These are phyloP conservation scores for Herpetomonas samuelpessoai DNA, from an alignment of 208 protist species.

Conservation along the genomic window DNA sequence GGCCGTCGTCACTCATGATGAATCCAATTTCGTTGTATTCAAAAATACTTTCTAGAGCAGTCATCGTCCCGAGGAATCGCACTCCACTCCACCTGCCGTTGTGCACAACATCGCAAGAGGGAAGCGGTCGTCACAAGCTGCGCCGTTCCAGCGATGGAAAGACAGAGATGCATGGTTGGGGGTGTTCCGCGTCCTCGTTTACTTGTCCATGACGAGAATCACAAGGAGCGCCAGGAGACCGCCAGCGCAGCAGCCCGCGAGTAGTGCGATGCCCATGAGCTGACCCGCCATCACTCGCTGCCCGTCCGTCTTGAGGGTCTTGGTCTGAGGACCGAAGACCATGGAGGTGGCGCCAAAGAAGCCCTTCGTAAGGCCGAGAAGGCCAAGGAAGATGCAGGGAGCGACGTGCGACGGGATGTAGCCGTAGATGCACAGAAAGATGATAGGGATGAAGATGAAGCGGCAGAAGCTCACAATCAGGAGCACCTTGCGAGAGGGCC, in stretches of 20 bases:
- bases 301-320: conserved; percentile 21
- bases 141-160: background rate
- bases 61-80: too few relatives aligned
- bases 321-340: conserved; percentile 42
- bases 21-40: too few relatives aligned
- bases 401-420: conserved; percentile 27
- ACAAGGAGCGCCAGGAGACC: conserved; percentile 35
- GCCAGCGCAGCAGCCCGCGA: conserved; percentile 25
- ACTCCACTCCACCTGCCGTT: background rate
- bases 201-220: conserved; percentile 17
- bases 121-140: background rate
- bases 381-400: conserved; percentile 30
- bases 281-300: conserved; percentile 42
- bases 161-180: too few relatives aligned
- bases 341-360: conserved; percentile 40
- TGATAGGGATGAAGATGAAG: conserved; percentile 38
- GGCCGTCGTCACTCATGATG: too few relatives aligned
- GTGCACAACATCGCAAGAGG: background rate
- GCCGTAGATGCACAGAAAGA: conserved; percentile 43
- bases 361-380: conserved; percentile 45
- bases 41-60: too few relatives aligned
- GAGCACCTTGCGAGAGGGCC: conserved; percentile 21
- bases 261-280: conserved; percentile 39
- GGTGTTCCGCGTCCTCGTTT: background rate
- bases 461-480: conserved; percentile 21